A percentile compares a stretch with the other conserved stretches of the same genome.
phyloP scores from a whole-genome alignment of 345 rosid genomes.

The Eucalyptus pumila region DNA sequence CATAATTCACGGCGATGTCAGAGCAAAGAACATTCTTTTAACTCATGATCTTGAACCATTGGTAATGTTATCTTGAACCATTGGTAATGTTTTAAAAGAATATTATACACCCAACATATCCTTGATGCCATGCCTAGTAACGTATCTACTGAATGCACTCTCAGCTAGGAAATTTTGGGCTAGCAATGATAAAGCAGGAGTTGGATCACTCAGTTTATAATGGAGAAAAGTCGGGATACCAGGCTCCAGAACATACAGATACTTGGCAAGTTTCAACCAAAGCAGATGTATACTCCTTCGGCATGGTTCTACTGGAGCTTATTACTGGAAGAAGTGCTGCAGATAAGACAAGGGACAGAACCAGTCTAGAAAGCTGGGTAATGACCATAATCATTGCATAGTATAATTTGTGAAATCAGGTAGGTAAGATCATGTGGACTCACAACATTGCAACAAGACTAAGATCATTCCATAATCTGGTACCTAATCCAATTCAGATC shows the following conservation, averaged over 20 bases:
- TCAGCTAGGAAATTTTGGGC: slow-evolving; percentile 18
- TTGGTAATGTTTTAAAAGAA: slow-evolving; percentile 1
- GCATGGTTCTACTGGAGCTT: slow-evolving; percentile 25
- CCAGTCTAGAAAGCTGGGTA: slow-evolving; percentile 16
- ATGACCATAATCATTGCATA: not conserved
- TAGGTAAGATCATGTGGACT: not conserved
- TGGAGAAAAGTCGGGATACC: not conserved
- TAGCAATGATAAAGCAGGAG: not conserved
- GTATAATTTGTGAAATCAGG: not conserved
- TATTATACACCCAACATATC: not conserved
- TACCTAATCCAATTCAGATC: not conserved
- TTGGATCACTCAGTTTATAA: not conserved
- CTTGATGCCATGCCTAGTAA: not conserved
- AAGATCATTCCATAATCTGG: not conserved
- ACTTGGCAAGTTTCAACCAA: not conserved
- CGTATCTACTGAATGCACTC: not conserved
- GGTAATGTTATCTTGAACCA: slow-evolving; percentile 18
- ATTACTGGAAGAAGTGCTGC: slow-evolving; percentile 7
- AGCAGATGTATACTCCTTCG: slow-evolving; percentile 26
- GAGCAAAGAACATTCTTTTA: slow-evolving; percentile 16
- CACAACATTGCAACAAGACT: not conserved
- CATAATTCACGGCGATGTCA: slow-evolving; percentile 12
- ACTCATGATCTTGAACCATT: slow-evolving; percentile 19
- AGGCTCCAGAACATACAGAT: slow-evolving; percentile 18
- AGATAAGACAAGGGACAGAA: not conserved